Base-by-base conservation (phyloP, 306 rosid species). In the Quercus berberidifolia region DNA sequence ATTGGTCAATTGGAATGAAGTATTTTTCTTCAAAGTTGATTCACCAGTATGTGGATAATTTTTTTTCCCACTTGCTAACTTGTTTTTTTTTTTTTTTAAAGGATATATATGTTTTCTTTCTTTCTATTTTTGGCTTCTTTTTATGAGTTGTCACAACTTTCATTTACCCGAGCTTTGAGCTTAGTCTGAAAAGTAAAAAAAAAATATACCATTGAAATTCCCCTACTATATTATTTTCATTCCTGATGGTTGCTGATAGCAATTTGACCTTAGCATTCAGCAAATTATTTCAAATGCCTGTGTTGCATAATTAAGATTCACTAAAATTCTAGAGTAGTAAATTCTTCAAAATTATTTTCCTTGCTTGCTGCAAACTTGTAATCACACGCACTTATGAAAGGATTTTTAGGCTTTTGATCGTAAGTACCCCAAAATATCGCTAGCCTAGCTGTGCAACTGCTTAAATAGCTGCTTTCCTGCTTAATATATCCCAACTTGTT, bases 11-110 rank as follows among this genome's bases (percentile, higher is more conserved):
- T 95, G 99, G 99, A 93, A 95, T 81, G 99, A 95, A 85, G 86
- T 93, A 65, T 95, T 93, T 86, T 92, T 90, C 89, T 95, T 95
- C 88, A 95, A 89, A 95, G 94, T 93, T 75, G 98, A 91, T 82
- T 78, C 92, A 43, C 89, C 89, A 83, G 99, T 95, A 88, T 49
- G 88, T 85, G 51, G 65, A 73, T 79, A 75, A 63, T 46, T 69
- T 46, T 78, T 75, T 65, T 46, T 64, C 60, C 26, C 63, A 69
- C 73, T 80, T 64, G 73, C 6, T 74, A 52, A 3, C 26, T 21
- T 73, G 65, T 30, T 19, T 11, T 67, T 55, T 30, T 30, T 30
- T 30, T 30, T 35, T 35, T 31, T 84, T 82, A 71, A 28, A 62
- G 74, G 78, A 52, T 21, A 25, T 41, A 8, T 8, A 41, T 41